These are phyloP conservation scores for Cladorrhinum sp. DNA, from an alignment of 2,329 filamentous ascomycete genomes.

Conservation along the genomic window DNA sequence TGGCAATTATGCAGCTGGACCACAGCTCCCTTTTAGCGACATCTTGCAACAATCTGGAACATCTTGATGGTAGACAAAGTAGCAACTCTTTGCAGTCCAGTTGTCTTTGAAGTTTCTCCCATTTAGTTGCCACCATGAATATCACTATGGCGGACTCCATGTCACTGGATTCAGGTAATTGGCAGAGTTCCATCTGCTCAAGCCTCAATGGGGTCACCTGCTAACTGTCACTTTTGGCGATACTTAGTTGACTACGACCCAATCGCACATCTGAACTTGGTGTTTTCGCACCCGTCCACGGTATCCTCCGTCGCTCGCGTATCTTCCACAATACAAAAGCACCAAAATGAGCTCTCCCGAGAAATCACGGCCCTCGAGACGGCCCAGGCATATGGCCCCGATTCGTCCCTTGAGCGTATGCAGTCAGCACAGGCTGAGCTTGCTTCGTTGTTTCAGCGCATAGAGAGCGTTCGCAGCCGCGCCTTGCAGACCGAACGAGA, in stretches of 20 bases:
- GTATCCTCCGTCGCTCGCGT: constrained; percentile 74
- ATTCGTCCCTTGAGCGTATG: constrained; percentile 86
- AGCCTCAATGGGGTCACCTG: not conserved
- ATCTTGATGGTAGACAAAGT: not conserved
- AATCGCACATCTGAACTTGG: constrained; percentile 84
- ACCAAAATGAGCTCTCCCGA: constrained; percentile 78
- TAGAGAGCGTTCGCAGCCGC: constrained; percentile 85
- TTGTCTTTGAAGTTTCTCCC: not conserved
- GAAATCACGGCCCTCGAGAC: constrained; percentile 72
- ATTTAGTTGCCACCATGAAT: constrained; percentile 14
- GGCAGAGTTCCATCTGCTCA: not conserved
- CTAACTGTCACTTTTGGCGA: not conserved
- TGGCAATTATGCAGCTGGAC: not conserved
- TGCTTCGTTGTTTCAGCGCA: constrained; percentile 85
- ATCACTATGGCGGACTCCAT: constrained; percentile 16
- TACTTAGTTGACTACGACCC: constrained; percentile 75
- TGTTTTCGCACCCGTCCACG: constrained; percentile 87
- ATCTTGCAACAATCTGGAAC: not conserved
- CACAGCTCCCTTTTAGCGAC: not conserved
- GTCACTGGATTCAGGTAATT: constrained; percentile 20
- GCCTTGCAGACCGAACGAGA: constrained; percentile 91
- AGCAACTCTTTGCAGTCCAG: not conserved
- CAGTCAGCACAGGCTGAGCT: constrained; percentile 88
- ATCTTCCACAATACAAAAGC: constrained; percentile 67
- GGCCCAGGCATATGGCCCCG: constrained; percentile 79